Evolutionary conservation across 2,329 filamentous ascomycete species (phyloP).

Genomic region (Exophiala spinifera): DNA sequence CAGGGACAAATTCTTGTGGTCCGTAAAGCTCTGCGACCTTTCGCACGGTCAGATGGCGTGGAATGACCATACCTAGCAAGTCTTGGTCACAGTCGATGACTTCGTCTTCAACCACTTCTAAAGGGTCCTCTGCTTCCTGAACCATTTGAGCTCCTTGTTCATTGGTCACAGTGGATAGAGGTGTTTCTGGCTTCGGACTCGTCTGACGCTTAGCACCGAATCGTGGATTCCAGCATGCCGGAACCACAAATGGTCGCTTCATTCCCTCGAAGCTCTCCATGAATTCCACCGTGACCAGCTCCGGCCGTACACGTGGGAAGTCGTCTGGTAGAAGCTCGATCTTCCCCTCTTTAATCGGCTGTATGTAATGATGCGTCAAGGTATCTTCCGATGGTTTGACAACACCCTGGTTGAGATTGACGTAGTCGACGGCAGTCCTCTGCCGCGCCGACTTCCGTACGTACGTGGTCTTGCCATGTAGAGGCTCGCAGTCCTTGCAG

Average conservation of each 20-base stretch:
- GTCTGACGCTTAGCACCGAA: conserved; percentile 28
- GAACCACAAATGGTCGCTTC: conserved; percentile 65
- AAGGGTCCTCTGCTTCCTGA: not conserved
- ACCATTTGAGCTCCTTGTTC: conserved; percentile 2
- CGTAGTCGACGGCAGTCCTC: conserved; percentile 65
- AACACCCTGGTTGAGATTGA: conserved; percentile 63
- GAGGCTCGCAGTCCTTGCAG: conserved; percentile 57
- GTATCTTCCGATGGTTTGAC: conserved; percentile 64
- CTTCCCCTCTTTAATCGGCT: conserved; percentile 63
- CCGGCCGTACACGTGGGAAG: conserved; percentile 62
- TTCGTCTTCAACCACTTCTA: conserved; percentile 31
- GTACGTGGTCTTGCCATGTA: conserved; percentile 62
- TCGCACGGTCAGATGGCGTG: conserved; percentile 60
- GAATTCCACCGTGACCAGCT: conserved; percentile 61
- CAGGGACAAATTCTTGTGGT: conserved; percentile 56
- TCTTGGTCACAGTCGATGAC: conserved; percentile 62
- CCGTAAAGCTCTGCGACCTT: conserved; percentile 63
- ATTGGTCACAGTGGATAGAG: conserved; percentile 5
- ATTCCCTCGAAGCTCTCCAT: conserved; percentile 63
- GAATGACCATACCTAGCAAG: conserved; percentile 66
- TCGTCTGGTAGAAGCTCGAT: conserved; percentile 59
- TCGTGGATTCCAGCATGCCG: conserved; percentile 58
- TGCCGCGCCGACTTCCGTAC: conserved; percentile 65
- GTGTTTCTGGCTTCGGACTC: not conserved
- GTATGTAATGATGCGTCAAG: conserved; percentile 65